Base-by-base conservation (phyloP, 257 asterid genomes). In the Fraxinus pennsylvanica region DNA sequence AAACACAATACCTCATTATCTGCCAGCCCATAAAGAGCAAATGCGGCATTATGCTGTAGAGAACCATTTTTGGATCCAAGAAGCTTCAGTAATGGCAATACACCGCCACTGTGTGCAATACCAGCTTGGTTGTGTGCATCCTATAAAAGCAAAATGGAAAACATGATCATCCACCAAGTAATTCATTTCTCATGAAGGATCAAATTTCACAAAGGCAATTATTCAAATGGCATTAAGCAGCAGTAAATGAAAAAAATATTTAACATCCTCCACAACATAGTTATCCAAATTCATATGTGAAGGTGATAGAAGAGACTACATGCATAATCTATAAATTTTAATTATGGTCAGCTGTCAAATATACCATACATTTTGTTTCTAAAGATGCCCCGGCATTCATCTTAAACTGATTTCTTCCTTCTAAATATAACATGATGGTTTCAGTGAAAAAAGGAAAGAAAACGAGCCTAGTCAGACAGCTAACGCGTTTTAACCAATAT, bases 61-160 rank as follows among this genome's bases (percentile, higher is more conserved):
- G 98, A 96, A 78, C 97, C 97, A 83, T 96, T 92, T 85, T 92
- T 96, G 67, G 98, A 92, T 80, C 92, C 97, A 80, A 94, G 96
- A 78, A 96, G 99, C 89, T 89, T 89, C 81, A 96, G 86, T 72
- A 96, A 82, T 32, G 97, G 98, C 71, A 75, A 74, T 81, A 96
- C 80, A 63, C 97, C 99, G 78, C 98, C 97, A 75, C 97, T 82
- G 77, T 96, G 99, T 43, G 95, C 98, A 86, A 96, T 96, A 38
- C 99, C 99, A 72, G 98, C 99, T 81, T 96, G 99, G 80, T 96
- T 96, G 87, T 96, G 99, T 19, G 93, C 50, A 85, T 96, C 97
- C 99, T 94, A 80, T 75, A 82, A 72, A 63, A 32, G 33, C 67
- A 84, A 14, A 33, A 73, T 63, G 21, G 41, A 52, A 45, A 73